These are phyloP conservation scores for Urtica urens DNA, from an alignment of 306 rosid genomes.

Conservation along the genomic window DNA sequence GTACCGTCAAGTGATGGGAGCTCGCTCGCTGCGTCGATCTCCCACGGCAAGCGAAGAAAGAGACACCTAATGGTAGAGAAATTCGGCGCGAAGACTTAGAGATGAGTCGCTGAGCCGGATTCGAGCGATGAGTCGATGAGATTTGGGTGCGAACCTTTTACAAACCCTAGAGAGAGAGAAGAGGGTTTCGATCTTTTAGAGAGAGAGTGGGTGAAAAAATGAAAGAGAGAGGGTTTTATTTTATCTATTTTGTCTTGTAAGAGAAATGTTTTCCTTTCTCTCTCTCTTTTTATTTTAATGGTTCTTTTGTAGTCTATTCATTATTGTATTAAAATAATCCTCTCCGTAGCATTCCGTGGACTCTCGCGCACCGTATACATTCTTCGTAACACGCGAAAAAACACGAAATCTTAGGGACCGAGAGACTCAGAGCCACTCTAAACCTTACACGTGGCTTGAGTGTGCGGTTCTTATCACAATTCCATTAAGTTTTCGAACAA, in stretches of 20 bases:
- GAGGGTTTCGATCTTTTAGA: slow-evolving; percentile 24
- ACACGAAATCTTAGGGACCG: slow-evolving; percentile 9
- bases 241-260: slow-evolving; percentile 33
- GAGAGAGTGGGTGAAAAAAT: slow-evolving; percentile 26
- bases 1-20: slow-evolving; percentile 5
- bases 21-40: slow-evolving; percentile 27
- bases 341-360: slow-evolving; percentile 22
- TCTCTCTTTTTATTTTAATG: neutral
- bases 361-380: slow-evolving; percentile 17
- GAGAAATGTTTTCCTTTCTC: slow-evolving; percentile 17
- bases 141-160: slow-evolving; percentile 44
- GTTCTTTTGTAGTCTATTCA: slow-evolving; percentile 1
- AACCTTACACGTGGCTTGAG: slow-evolving; percentile 17
- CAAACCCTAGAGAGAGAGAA: slow-evolving; percentile 74
- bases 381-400: neutral
- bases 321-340: slow-evolving; percentile 19
- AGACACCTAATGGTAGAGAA: slow-evolving; percentile 17
- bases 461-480: slow-evolving; percentile 51
- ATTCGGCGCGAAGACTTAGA: slow-evolving; percentile 6
- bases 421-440: neutral
- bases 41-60: slow-evolving; percentile 31
- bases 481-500: slow-evolving; percentile 25
- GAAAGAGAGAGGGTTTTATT: slow-evolving; percentile 24
- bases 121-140: slow-evolving; percentile 19
- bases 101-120: slow-evolving; percentile 28